These are phyloP conservation scores for Mycena pura DNA, from an alignment of 768 basidiomycete species.

Conservation along the genomic window DNA sequence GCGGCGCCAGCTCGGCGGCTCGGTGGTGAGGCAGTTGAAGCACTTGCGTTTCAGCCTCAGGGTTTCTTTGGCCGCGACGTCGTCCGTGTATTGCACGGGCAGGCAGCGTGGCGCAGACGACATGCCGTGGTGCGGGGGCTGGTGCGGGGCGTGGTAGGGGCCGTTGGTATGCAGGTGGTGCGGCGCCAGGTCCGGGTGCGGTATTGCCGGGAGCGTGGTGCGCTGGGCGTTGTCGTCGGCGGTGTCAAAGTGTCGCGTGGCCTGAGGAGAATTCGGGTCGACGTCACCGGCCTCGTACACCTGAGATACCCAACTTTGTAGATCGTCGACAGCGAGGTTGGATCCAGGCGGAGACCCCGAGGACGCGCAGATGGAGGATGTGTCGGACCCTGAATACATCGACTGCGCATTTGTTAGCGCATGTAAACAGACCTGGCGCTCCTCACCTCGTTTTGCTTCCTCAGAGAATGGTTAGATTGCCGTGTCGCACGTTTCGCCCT, in stretches of 20 bases:
- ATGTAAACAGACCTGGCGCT: neutral
- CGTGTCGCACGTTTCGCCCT: neutral
- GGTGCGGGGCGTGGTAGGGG: neutral
- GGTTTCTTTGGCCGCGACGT: neutral
- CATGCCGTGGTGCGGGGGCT: too few relatives aligned
- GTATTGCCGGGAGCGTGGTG: neutral
- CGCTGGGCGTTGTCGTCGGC: neutral
- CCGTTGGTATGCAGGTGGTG: neutral
- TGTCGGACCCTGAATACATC: neutral
- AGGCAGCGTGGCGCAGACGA: neutral
- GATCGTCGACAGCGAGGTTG: neutral
- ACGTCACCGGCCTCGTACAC: neutral
- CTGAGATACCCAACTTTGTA: neutral
- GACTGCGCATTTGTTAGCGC: neutral
- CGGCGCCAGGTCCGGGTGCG: neutral
- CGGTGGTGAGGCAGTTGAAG: constrained; percentile 91
- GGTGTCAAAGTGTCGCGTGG: neutral
- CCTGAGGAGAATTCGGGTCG: neutral
- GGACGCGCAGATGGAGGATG: neutral
- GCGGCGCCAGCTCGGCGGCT: constrained; percentile 87
- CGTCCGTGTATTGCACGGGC: neutral
- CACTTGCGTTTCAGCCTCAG: constrained; percentile 46
- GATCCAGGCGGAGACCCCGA: too few relatives aligned
- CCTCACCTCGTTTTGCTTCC: neutral
- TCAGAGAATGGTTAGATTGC: neutral